phyloP scores from a whole-genome alignment of 805 yeast genomes.

The Metschnikowia vanudenii region DNA sequence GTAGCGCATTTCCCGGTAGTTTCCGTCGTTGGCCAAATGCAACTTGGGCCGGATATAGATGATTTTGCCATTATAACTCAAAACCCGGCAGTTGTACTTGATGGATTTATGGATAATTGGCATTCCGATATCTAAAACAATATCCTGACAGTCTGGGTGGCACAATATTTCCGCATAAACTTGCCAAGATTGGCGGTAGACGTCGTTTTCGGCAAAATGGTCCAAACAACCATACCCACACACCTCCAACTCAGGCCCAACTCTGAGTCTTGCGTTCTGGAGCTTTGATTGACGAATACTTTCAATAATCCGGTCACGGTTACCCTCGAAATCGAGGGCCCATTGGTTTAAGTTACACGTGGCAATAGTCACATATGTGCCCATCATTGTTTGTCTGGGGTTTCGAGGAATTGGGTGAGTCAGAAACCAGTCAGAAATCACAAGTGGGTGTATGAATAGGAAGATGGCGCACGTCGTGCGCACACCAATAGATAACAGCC shows the following conservation, averaged over 20 bases:
- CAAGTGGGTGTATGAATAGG: too few relatives aligned
- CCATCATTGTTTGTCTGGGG: slow-evolving; percentile 47
- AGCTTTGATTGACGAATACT: slow-evolving; percentile 76
- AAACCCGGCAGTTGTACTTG: slow-evolving; percentile 86
- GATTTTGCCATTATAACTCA: slow-evolving; percentile 77
- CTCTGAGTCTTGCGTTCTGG: slow-evolving; percentile 76
- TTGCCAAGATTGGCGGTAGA: slow-evolving; percentile 91
- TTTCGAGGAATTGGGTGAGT: too few relatives aligned
- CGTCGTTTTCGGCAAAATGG: slow-evolving; percentile 88
- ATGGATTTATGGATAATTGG: slow-evolving; percentile 86
- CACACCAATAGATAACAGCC: slow-evolving; percentile 1
- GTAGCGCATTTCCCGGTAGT: slow-evolving; percentile 95
- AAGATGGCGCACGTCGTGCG: neutral
- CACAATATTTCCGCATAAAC: slow-evolving; percentile 76
- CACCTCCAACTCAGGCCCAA: slow-evolving; percentile 95
- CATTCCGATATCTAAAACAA: slow-evolving; percentile 89
- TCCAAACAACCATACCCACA: slow-evolving; percentile 95
- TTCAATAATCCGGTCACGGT: slow-evolving; percentile 83
- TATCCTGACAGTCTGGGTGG: slow-evolving; percentile 67
- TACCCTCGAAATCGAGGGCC: slow-evolving; percentile 98
- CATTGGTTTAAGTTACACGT: slow-evolving; percentile 97
- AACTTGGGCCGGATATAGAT: slow-evolving; percentile 88
- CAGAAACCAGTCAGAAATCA: too few relatives aligned
- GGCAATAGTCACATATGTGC: slow-evolving; percentile 82
- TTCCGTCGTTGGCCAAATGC: slow-evolving; percentile 95